Base-by-base conservation (phyloP, 495 filamentous ascomycete genomes). In the Pseudomonodictys pantanalensis region DNA sequence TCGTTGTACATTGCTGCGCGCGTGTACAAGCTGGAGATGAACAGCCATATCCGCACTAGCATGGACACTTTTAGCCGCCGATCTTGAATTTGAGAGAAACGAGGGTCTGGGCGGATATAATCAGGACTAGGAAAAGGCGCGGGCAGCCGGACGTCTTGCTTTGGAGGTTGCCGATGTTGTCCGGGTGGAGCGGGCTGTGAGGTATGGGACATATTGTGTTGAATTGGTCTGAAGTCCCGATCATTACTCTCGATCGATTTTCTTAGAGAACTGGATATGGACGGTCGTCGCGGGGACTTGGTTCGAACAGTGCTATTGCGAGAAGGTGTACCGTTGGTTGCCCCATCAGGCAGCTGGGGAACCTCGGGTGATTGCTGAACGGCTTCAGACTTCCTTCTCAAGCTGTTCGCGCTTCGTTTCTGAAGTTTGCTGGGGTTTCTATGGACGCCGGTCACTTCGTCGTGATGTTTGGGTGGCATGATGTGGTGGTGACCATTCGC, bases 11-110 rank as follows among this genome's bases (percentile, higher is more conserved):
- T 83, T 1, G 78, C 83, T 10, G 92, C 90, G 43, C 90, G 83
- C 23, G 91, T 83, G 66, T 98, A 97, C 51, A 97, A 83, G 0
- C 86, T 86, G 2, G 89, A 85, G 45, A 96, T 91, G 58, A 91
- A 85, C 11, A 96, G 79, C 93, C 93, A 98, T 22, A 95, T 83
- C 52, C 83, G 84, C n/a, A 87, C 77, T 5, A 96, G 78, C 20
- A 64, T 86, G 1, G 62, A 65, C n/a, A 67, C 50, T 43, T 61
- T 72, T 1, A 72, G 71, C 32, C 72, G 66, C 23, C 67, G 67
- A 52, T 69, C 67, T 52, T 74, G 69, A 15, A 69, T 17, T 24
- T 56, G 33, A 7, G 67, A 49, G 46, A 73, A 68, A 6, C 52
- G 60, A 28, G 71, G 67, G 22, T 70, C 60, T 10, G 68, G 59